Evolutionary conservation across 768 basidiomycete species (phyloP).

Genomic region (Wakefieldia striispora): DNA sequence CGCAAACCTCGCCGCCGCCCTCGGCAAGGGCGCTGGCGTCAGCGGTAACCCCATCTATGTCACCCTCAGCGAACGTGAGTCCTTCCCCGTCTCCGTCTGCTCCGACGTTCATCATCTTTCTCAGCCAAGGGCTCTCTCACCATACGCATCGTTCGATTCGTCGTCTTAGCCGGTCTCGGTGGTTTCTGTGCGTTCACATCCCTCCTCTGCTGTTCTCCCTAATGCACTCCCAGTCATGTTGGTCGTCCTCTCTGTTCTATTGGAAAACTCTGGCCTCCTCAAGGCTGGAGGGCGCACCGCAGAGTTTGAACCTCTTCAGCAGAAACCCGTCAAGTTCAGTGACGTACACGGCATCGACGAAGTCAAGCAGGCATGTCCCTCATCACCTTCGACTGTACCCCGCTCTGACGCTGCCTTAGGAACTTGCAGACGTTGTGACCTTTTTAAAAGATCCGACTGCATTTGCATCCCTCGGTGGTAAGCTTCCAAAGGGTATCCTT

Average conservation of each 20-base stretch:
- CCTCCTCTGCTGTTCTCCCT: neutral
- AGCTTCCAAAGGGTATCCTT: constrained; percentile 90
- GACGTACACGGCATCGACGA: constrained; percentile 99
- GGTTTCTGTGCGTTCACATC: constrained; percentile 59
- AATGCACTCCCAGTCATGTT: constrained; percentile 57
- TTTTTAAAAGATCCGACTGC: constrained; percentile 92
- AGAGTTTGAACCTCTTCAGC: constrained; percentile 81
- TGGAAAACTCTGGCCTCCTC: constrained; percentile 92
- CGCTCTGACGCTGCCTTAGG: constrained; percentile 42
- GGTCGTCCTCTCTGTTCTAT: constrained; percentile 81
- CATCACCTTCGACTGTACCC: neutral
- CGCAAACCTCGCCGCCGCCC: constrained; percentile 41
- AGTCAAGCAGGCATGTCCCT: constrained; percentile 77
- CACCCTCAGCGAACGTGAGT: constrained; percentile 77
- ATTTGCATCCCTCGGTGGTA: constrained; percentile 90
- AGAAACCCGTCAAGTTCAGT: constrained; percentile 82
- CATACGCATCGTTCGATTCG: constrained; percentile 59
- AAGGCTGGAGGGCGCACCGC: constrained; percentile 80
- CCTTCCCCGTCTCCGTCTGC: neutral
- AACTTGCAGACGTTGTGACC: constrained; percentile 91
- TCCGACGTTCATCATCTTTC: neutral
- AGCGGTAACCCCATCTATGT: constrained; percentile 71
- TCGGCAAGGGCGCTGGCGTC: constrained; percentile 43
- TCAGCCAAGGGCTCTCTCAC: constrained; percentile 70
- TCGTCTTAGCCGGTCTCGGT: constrained; percentile 51